Base-by-base conservation (phyloP, 768 basidiomycete species). In the Boletus eberwhitei region DNA sequence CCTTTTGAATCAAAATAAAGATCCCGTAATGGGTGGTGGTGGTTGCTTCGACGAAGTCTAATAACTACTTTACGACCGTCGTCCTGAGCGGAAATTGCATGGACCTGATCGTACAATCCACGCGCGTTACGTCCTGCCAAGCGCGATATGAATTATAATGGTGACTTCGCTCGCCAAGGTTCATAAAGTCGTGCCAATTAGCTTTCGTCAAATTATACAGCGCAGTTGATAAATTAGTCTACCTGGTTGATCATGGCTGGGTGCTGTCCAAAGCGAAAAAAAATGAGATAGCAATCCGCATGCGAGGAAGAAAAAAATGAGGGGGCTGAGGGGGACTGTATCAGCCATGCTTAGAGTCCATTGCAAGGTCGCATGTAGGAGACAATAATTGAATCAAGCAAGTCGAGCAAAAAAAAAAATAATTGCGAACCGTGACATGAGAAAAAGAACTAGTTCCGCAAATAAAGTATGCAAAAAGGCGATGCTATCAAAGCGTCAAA, bases 391-490 rank as follows among this genome's bases (percentile, higher is more conserved):
- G 38, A 26, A 32, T 32, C 29, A 42, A 21, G n/a, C 13, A 16
- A 7, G 36, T 44, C 26, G n/a, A 44, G 38, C 40, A 56, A 39
- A 22, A 35, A 34, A 34, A 32, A 16, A n/a, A 48, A 8, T 6
- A 48, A 11, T n/a, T 24, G 45, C 32, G 8, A 43, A 42, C n/a
- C 21, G 41, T 50, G 53, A 58, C 24, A 31, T 43, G 47, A 31
- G 44, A 19, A 48, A 36, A 40, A 17, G 4, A 40, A 52, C 50
- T 45, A 62, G 50, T 43, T 53, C 54, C 44, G 47, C 47, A 56
- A 51, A 60, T 67, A 69, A 65, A 8, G 43, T 64, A 60, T 61
- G 40, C 59, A 61, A 53, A 60, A 36, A 3, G n/a, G 35, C 24
- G 52, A 58, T 31, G 52, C 48, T 52, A 36, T 69, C 54, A 56